Conservation (phyloP, 148 eudicot species). For the Diospyros kaki region DNA sequence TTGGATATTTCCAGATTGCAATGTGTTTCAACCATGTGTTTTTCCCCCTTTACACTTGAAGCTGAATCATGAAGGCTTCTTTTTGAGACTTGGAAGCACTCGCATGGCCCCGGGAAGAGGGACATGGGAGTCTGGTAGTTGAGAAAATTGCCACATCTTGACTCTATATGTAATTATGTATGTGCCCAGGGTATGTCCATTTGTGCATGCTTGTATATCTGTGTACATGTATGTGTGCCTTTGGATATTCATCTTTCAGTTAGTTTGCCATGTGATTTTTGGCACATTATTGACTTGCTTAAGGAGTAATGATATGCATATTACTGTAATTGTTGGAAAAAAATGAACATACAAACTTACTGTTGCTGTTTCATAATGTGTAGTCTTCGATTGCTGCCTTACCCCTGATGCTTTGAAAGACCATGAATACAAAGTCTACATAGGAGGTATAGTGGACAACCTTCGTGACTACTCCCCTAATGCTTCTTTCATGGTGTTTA, state of each 20-base stretch:
- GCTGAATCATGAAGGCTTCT: neutral
- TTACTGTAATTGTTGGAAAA: neutral
- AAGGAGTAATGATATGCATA: conserved; percentile 1
- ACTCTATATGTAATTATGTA: neutral
- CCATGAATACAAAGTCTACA: conserved; percentile 47
- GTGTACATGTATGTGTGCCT: neutral
- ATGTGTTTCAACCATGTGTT: neutral
- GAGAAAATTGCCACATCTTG: neutral
- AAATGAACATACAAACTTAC: neutral
- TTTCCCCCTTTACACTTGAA: neutral
- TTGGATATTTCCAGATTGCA: neutral
- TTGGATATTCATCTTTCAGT: neutral
- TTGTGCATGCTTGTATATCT: neutral
- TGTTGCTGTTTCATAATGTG: conserved; percentile 6
- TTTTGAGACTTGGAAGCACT: neutral
- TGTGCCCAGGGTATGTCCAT: neutral
- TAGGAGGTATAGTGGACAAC: conserved; percentile 50
- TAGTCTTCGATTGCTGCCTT: conserved; percentile 87
- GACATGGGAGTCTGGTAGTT: no score
- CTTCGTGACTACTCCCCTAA: conserved; percentile 62
- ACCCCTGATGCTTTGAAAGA: conserved; percentile 61
- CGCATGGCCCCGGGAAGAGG: neutral
- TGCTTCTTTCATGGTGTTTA: conserved; percentile 69
- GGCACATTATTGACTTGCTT: neutral
- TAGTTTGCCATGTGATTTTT: neutral